These are phyloP conservation scores for Saraca asoca DNA, from an alignment of 331 rosid species.

Conservation along the genomic window DNA sequence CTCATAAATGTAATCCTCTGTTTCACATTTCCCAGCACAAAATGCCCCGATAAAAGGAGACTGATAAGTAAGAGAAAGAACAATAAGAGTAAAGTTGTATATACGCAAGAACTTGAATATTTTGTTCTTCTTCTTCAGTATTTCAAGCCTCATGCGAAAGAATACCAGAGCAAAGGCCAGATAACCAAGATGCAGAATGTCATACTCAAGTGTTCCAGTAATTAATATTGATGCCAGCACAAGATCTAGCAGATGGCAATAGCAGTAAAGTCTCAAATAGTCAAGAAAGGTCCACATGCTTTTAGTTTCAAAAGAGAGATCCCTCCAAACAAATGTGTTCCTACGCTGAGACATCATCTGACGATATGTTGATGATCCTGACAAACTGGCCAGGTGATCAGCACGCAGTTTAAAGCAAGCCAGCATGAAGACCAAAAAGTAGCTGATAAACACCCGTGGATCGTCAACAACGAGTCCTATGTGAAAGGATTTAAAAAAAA, in stretches of 20 bases:
- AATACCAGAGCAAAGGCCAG: constrained; percentile 95
- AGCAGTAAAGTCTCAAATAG: constrained; percentile 92
- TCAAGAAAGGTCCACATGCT: constrained; percentile 99
- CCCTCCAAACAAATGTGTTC: constrained; percentile 83
- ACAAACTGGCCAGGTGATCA: constrained; percentile 62
- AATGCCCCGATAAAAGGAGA: constrained; percentile 88
- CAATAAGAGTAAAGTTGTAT: constrained; percentile 82
- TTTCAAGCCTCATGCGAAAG: constrained; percentile 90
- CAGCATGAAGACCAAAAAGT: constrained; percentile 83
- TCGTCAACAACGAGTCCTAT: constrained; percentile 83
- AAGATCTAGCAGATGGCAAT: constrained; percentile 90
- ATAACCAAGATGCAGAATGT: constrained; percentile 95
- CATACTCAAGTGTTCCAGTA: constrained; percentile 97
- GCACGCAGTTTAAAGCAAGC: constrained; percentile 95
- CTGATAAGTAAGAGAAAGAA: constrained; percentile 91
- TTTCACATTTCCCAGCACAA: constrained; percentile 72
- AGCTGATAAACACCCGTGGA: constrained; percentile 80
- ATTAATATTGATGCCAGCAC: constrained; percentile 82
- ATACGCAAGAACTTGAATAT: constrained; percentile 87
- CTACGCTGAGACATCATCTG: constrained; percentile 77
- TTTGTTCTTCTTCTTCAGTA: constrained; percentile 90
- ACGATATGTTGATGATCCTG: constrained; percentile 68
- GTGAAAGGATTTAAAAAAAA: constrained; percentile 23
- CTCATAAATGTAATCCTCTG: constrained; percentile 63
- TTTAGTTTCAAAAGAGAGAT: constrained; percentile 97